A percentile compares a stretch with the other conserved stretches of the same genome.
Evolutionary conservation across 805 yeast species (phyloP).

Genomic region (Kodamaea nitidulidarum): DNA sequence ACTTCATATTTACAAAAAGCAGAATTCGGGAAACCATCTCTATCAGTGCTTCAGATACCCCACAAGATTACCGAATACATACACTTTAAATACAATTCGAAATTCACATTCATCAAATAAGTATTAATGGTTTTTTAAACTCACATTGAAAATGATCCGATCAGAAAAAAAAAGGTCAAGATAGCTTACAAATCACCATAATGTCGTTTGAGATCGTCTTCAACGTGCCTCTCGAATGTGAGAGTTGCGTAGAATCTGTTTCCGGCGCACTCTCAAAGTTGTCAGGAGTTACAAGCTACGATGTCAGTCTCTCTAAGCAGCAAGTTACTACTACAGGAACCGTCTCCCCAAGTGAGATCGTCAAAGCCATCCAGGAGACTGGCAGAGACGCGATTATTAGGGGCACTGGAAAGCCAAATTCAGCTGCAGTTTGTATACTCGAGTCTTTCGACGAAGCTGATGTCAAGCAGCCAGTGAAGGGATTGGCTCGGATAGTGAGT

Average conservation of each 20-base stretch:
- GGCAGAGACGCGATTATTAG: conserved; percentile 91
- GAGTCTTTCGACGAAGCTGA: conserved; percentile 61
- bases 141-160: no score
- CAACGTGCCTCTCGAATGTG: conserved; percentile 82
- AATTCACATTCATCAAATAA: no score
- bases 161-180: not conserved
- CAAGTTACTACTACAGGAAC: conserved; percentile 65
- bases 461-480: conserved; percentile 62
- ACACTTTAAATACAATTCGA: no score
- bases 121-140: no score
- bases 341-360: conserved; percentile 71
- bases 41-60: no score
- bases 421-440: conserved; percentile 87
- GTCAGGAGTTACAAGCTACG: conserved; percentile 47
- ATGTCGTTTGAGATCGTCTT: conserved; percentile 58
- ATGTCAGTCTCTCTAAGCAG: conserved; percentile 56
- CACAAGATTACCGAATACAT: no score
- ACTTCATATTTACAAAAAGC: no score
- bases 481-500: conserved; percentile 80
- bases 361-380: conserved; percentile 60
- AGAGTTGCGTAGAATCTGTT: conserved; percentile 63
- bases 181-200: not conserved
- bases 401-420: conserved; percentile 82
- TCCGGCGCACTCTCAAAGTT: conserved; percentile 47
- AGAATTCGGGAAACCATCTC: no score